Evolutionary conservation across 1,284 basidiomycete genomes (phyloP).

Genomic region (Ustilago nuda): DNA sequence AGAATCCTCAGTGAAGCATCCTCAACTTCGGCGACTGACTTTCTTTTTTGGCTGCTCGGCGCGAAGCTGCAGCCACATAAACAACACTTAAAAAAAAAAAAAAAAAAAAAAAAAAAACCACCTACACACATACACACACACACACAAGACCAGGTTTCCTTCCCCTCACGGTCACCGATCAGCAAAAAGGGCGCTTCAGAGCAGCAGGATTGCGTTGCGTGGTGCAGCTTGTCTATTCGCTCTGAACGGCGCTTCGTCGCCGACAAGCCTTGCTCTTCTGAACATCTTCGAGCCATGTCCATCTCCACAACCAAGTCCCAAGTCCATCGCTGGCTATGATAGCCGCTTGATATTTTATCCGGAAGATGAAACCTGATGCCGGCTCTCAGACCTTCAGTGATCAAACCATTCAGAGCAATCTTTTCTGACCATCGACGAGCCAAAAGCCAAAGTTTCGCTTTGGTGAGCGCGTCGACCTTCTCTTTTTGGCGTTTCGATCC

Average conservation of each 20-base stretch:
- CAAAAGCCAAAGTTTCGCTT: neutral
- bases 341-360: no score
- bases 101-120: neutral
- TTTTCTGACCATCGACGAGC: neutral
- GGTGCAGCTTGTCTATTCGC: slow-evolving; percentile 1
- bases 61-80: slow-evolving; percentile 9
- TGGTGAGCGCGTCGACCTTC: neutral
- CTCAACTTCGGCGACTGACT: no score
- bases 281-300: neutral
- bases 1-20: neutral
- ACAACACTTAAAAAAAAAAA: neutral
- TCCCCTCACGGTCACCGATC: neutral
- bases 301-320: no score
- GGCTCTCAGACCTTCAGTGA: slow-evolving; percentile 10
- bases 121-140: neutral
- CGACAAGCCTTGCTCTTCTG: neutral
- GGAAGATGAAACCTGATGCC: no score
- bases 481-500: neutral
- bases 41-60: slow-evolving; percentile 2
- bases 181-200: neutral
- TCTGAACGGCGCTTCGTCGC: neutral
- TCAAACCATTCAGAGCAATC: neutral
- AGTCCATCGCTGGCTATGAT: no score
- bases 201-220: slow-evolving; percentile 1
- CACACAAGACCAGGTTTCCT: no score